phyloP scores from a whole-genome alignment of 805 yeast genomes.

The Lachancea mirantina region DNA sequence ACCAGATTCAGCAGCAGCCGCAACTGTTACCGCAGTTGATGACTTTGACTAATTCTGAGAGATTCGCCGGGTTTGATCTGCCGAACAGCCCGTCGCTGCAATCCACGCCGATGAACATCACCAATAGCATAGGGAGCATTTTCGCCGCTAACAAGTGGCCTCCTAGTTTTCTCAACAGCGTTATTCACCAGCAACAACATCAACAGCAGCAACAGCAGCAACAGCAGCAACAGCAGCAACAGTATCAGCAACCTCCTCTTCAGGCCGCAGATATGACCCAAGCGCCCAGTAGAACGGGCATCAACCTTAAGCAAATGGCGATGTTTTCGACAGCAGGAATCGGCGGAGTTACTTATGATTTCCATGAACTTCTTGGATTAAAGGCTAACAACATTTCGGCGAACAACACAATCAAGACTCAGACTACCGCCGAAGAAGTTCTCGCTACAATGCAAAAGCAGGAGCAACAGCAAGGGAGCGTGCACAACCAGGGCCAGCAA shows the following conservation, averaged over 20 bases:
- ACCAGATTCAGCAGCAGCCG: slow-evolving; percentile 23
- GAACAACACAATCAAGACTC: slow-evolving; percentile 21
- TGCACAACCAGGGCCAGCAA: slow-evolving; percentile 5
- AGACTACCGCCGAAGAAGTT: slow-evolving; percentile 24
- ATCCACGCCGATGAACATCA: slow-evolving; percentile 21
- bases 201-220: slow-evolving; percentile 16
- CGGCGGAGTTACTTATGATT: slow-evolving; percentile 29
- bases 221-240: slow-evolving; percentile 22
- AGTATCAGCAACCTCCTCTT: slow-evolving; percentile 17
- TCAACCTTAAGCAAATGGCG: slow-evolving; percentile 21
- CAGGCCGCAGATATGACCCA: slow-evolving; percentile 15
- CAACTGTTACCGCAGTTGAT: slow-evolving; percentile 23
- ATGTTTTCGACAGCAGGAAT: slow-evolving; percentile 26
- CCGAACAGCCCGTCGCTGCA: slow-evolving; percentile 18
- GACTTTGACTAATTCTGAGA: slow-evolving; percentile 27
- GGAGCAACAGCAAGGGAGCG: slow-evolving; percentile 7
- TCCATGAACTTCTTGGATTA: slow-evolving; percentile 23
- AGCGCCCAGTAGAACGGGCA: slow-evolving; percentile 17
- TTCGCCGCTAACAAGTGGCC: slow-evolving; percentile 18
- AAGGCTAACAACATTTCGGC: slow-evolving; percentile 14
- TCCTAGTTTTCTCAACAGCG: slow-evolving; percentile 9
- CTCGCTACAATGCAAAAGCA: slow-evolving; percentile 26
- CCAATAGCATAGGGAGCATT: slow-evolving; percentile 24
- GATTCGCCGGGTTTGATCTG: slow-evolving; percentile 19
- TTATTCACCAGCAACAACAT: slow-evolving; percentile 13